Conservation (phyloP, 2,329 filamentous ascomycete species). For the Arthrinium phaeospermum region DNA sequence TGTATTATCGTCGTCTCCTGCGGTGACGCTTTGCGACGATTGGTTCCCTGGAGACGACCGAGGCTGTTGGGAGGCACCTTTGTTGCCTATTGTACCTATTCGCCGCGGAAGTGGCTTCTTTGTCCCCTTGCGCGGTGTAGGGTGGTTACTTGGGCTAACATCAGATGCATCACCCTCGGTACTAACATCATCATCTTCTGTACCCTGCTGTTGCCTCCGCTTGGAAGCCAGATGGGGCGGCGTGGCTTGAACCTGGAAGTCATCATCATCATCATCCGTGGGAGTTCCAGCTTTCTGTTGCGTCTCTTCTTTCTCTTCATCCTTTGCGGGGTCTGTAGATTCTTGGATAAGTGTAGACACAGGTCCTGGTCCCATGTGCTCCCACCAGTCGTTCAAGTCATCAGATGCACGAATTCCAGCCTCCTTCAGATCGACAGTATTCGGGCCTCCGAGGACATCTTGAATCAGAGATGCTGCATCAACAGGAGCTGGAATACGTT, state of each 20-base stretch:
- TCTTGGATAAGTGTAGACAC: slow-evolving; percentile 28
- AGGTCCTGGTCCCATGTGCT: slow-evolving; percentile 42
- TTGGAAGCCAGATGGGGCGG: slow-evolving; percentile 47
- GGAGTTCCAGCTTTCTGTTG: neutral
- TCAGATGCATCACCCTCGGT: slow-evolving; percentile 30
- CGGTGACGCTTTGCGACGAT: slow-evolving; percentile 32
- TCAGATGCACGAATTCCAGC: slow-evolving; percentile 39
- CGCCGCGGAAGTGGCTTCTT: slow-evolving; percentile 25
- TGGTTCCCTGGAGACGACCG: slow-evolving; percentile 27
- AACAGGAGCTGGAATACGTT: slow-evolving; percentile 33
- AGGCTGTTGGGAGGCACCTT: slow-evolving; percentile 21
- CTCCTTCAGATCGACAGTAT: slow-evolving; percentile 38
- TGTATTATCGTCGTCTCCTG: slow-evolving; percentile 35
- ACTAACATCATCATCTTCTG: slow-evolving; percentile 23
- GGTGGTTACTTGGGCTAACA: slow-evolving; percentile 29
- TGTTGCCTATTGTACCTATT: slow-evolving; percentile 31
- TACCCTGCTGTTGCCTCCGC: slow-evolving; percentile 31
- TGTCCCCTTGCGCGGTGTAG: slow-evolving; percentile 20
- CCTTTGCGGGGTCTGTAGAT: slow-evolving; percentile 16
- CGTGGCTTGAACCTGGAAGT: slow-evolving; percentile 58
- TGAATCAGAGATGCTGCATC: slow-evolving; percentile 46
- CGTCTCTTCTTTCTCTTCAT: neutral
- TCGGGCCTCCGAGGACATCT: slow-evolving; percentile 46
- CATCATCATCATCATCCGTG: slow-evolving; percentile 47
- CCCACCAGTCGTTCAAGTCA: slow-evolving; percentile 57